Base-by-base conservation (phyloP, 1,284 basidiomycete genomes). In the Naganishia sp. region DNA sequence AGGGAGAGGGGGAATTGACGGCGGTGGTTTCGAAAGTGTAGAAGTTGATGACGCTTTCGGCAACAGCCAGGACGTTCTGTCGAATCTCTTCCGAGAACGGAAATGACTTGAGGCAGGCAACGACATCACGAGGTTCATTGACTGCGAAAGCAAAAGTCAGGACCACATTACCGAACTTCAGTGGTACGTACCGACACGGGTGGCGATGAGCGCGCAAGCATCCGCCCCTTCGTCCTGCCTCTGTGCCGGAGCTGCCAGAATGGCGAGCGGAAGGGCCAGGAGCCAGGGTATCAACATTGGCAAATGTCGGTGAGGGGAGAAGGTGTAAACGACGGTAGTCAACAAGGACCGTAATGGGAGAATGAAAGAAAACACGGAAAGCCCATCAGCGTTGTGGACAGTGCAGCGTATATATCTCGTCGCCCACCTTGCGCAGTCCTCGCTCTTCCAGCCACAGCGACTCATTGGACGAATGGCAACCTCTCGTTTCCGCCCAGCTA, bases 21-120 rank as follows among this genome's bases (percentile, higher is more conserved):
- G 87, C 86, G 70, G 81, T 87, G 55, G 86, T 82, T 72, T 87
- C 86, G 71, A 86, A 87, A 0, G 86, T 86, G 76, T 81, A 87
- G 71, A 88, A 87, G 74, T 87, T 83, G 68, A 86, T 85, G 44
- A 86, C 85, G 39, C 55, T 65, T 50, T 45, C 64, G n/a, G 63
- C 68, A 23, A 67, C 66, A 18, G 60, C 64, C 57, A 70, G 43
- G 6, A 86, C 84, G 73, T 87, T 87, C 73, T 86, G 82, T 23
- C 84, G 81, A 21, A 87, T 76, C 7, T 84, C 86, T 73, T 86
- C 85, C 72, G 86, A 85, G 80, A 87, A 87, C 0, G 85, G 84
- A 74, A 87, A 87, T 7, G 84, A 82, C 72, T 83, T 85, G 71
- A 83, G 75, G 72, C 86, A 87, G 0, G 85, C 83, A 60, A 86